Percentiles rank a stretch among this genome's conserved stretches.
These are phyloP conservation scores for Echium plantagineum DNA, from an alignment of 257 asterid genomes.

Conservation along the genomic window DNA sequence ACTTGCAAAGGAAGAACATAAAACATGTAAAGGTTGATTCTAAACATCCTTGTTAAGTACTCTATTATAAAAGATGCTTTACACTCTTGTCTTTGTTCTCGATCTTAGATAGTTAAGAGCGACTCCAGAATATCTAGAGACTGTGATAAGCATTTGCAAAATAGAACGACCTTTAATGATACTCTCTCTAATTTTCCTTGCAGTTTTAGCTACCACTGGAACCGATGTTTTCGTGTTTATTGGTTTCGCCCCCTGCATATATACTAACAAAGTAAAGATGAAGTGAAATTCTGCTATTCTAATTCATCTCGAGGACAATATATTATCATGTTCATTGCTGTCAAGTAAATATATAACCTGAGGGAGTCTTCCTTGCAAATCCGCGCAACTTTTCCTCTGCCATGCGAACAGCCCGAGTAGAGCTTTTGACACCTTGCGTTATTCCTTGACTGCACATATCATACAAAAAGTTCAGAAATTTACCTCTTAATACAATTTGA, in stretches of 20 bases:
- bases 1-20: not conserved
- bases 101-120: slow-evolving; percentile 36
- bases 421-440: slow-evolving; percentile 68
- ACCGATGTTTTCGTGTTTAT: slow-evolving; percentile 22
- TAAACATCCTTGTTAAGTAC: not conserved
- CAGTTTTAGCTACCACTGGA: slow-evolving; percentile 56
- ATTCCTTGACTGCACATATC: slow-evolving; percentile 51
- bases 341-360: slow-evolving; percentile 36
- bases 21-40: not conserved
- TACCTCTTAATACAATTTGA: not conserved
- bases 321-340: not conserved
- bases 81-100: slow-evolving; percentile 36
- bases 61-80: not conserved
- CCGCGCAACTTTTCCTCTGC: slow-evolving; percentile 69
- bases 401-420: slow-evolving; percentile 68
- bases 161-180: slow-evolving; percentile 55
- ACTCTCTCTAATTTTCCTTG: slow-evolving; percentile 49
- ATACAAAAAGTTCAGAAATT: not conserved
- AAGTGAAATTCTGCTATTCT: slow-evolving; percentile 30
- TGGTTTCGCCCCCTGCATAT: slow-evolving; percentile 49
- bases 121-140: slow-evolving; percentile 37
- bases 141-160: slow-evolving; percentile 46
- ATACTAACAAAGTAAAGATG: slow-evolving; percentile 66
- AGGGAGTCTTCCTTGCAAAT: slow-evolving; percentile 42
- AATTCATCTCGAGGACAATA: slow-evolving; percentile 2